Evolutionary conservation across 495 filamentous ascomycete species (phyloP), one percentile per base, ranked within the genome.

Genomic region (Glonium stellatum): DNA sequence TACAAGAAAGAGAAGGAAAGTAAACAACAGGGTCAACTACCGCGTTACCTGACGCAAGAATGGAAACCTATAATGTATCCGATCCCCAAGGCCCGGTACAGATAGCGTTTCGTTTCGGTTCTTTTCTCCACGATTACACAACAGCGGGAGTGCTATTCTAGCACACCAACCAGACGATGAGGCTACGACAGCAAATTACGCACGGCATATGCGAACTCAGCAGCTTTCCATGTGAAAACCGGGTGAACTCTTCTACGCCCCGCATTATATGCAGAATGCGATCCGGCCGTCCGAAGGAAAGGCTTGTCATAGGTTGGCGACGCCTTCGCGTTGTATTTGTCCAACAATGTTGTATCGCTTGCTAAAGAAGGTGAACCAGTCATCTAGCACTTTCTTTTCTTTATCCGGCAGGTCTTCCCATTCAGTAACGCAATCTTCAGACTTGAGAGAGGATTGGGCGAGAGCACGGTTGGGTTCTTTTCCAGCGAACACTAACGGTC

Each of bases 271-370:
- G 10, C n/a, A 47, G 42, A 47, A 9, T 5, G 42, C 42, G 42
- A 2, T 31, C 6, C 27, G 27, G 27, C 27, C 27, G 6, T 31
- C 3, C 27, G 27, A 6, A 31, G 27, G 27, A 31, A n/a, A 31
- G 27, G 27, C 27, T 31, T 31, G 27, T 31, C 27, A 31, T 31
- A 55, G 31, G n/a, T 37, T 55, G 4, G 19, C 36, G 34, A 10
- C 34, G 19, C 34, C 34, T 37, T 55, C 52, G 15, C 12, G n/a
- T 31, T 61, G 53, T 12, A 67, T 47, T 56, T 49, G 49, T 35
- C 93, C 93, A 42, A 97, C 86, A 57, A 97, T 83, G 67, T 92
- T 96, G 71, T 98, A 98, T 42, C 93, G 79, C 76, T 97, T 98
- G 66, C 84, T 86, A 76, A 97, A 98, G 76, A 95, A 98, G 3